A percentile compares a stretch with the other conserved stretches of the same genome.
Conservation (phyloP, 768 basidiomycete species). For the Daedaleopsis nitida region DNA sequence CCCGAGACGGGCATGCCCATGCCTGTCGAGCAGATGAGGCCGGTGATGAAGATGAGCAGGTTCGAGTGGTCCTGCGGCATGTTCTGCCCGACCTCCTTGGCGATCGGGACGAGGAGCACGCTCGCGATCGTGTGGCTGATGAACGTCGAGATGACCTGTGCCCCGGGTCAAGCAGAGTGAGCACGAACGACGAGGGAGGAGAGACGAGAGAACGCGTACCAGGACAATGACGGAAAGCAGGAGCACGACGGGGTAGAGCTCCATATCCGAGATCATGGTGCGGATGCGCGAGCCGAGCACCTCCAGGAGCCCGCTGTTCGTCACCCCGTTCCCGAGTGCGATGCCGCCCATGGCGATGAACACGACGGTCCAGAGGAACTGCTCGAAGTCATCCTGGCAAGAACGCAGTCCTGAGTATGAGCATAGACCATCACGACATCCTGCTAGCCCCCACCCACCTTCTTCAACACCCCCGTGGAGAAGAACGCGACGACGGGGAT, state of each 20-base stretch:
- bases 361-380: constrained; percentile 92
- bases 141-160: constrained; percentile 84
- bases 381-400: constrained; percentile 87
- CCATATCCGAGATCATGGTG: constrained; percentile 58
- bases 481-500: constrained; percentile 94
- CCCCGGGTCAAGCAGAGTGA: not conserved
- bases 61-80: constrained; percentile 65
- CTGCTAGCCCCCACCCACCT: constrained; percentile 52
- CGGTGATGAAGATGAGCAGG: constrained; percentile 91
- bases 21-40: constrained; percentile 88
- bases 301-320: constrained; percentile 83
- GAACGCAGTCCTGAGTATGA: not conserved
- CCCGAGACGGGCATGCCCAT: constrained; percentile 99
- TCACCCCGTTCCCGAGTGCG: constrained; percentile 91
- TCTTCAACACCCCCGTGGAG: constrained; percentile 88
- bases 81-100: constrained; percentile 83
- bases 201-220: constrained; percentile 20
- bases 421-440: not conserved
- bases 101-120: constrained; percentile 96
- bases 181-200: not conserved
- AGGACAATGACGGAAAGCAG: constrained; percentile 42
- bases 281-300: constrained; percentile 70
- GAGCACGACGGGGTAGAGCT: constrained; percentile 72
- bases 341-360: constrained; percentile 99
- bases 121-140: constrained; percentile 98